phyloP scores from a whole-genome alignment of 441 rosid species.

The Populus tomentosa region DNA sequence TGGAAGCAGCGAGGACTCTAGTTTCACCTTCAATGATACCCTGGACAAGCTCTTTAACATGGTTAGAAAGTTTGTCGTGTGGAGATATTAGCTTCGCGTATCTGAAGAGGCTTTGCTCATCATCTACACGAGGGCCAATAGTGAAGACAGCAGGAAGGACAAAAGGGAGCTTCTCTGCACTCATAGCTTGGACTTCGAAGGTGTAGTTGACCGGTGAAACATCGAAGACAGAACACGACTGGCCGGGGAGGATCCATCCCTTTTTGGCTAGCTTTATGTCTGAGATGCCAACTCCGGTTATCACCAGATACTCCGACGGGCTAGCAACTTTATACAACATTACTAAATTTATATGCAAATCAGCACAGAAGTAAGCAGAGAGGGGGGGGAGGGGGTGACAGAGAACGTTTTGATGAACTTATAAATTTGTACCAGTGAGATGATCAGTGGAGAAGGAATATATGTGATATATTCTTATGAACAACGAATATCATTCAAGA shows the following conservation, averaged over 20 bases:
- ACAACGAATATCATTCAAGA: background rate
- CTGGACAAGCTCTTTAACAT: slow-evolving; percentile 63
- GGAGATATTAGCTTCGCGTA: slow-evolving; percentile 60
- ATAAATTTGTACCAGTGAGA: no score
- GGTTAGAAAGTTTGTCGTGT: slow-evolving; percentile 51
- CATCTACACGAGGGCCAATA: slow-evolving; percentile 59
- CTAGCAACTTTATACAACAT: slow-evolving; percentile 50
- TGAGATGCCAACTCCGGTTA: slow-evolving; percentile 45
- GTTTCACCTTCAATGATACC: slow-evolving; percentile 78
- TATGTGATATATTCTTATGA: background rate
- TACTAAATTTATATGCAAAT: background rate
- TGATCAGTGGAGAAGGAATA: background rate
- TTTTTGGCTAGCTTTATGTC: slow-evolving; percentile 57
- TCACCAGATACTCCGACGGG: slow-evolving; percentile 47
- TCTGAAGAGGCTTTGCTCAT: slow-evolving; percentile 31
- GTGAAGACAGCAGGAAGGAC: slow-evolving; percentile 68
- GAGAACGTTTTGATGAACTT: no score
- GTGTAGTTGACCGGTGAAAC: slow-evolving; percentile 70
- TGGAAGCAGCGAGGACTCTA: slow-evolving; percentile 65
- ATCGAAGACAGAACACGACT: slow-evolving; percentile 41
- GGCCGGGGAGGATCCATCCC: slow-evolving; percentile 60
- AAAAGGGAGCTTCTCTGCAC: slow-evolving; percentile 75
- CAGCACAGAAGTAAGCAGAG: background rate
- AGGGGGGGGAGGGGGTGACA: no score
- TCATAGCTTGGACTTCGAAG: slow-evolving; percentile 73